phyloP scores from a whole-genome alignment of 1,284 basidiomycete species.

The Malassezia sp. region DNA sequence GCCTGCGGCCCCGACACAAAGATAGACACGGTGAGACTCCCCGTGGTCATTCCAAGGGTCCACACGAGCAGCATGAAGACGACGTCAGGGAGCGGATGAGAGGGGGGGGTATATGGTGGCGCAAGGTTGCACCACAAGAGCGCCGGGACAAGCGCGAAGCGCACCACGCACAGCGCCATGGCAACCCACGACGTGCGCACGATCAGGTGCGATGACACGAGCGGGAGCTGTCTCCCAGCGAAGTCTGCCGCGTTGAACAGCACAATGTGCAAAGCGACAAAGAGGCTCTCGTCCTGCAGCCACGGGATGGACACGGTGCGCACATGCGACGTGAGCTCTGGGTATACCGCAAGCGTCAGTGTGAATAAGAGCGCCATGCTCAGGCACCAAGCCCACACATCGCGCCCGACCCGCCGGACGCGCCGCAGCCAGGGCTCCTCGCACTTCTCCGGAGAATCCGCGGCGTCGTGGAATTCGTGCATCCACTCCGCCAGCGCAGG shows the following conservation, averaged over 20 bases:
- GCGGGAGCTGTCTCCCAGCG: slow-evolving; percentile 20
- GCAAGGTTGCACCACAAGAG: slow-evolving; percentile 17
- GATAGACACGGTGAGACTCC: slow-evolving; percentile 18
- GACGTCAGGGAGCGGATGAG: slow-evolving; percentile 7
- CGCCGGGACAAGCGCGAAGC: slow-evolving; percentile 17
- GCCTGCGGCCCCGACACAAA: slow-evolving; percentile 18
- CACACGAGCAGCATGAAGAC: slow-evolving; percentile 18
- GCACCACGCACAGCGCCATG: neutral
- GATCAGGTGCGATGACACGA: slow-evolving; percentile 8
- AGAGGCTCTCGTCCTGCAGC: slow-evolving; percentile 15
- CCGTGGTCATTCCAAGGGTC: slow-evolving; percentile 21
- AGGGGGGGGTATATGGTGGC: neutral
- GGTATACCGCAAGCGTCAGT: slow-evolving; percentile 24
- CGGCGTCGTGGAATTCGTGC: neutral
- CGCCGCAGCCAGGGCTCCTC: no score
- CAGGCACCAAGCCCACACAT: slow-evolving; percentile 1
- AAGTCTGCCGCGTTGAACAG: slow-evolving; percentile 24
- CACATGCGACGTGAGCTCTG: slow-evolving; percentile 22
- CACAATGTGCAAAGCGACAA: slow-evolving; percentile 23
- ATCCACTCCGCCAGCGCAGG: neutral
- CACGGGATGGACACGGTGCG: slow-evolving; percentile 1
- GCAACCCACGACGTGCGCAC: slow-evolving; percentile 6
- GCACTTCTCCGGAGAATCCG: neutral
- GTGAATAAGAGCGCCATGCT: slow-evolving; percentile 18
- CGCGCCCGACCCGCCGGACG: no score